A percentile compares a stretch with the other conserved stretches of the same genome.
Conservation (phyloP, 768 basidiomycete species). For the Lentinula edodes region DNA sequence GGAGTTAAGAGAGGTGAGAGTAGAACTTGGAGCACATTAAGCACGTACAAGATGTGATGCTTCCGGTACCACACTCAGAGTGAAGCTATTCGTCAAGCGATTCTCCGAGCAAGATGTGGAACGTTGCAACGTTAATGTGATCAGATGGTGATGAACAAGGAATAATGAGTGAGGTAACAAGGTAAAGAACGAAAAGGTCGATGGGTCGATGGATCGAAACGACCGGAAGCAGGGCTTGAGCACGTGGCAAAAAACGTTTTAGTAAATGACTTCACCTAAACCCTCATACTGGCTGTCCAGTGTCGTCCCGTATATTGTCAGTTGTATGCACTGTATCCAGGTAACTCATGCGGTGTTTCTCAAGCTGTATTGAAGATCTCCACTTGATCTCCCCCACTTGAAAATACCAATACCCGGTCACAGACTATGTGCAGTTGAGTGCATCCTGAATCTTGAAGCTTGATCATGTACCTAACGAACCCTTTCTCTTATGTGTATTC, state of each 20-base stretch:
- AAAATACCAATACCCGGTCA: too few relatives aligned
- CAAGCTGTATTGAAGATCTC: too few relatives aligned
- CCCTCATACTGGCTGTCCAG: too few relatives aligned
- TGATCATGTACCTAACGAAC: too few relatives aligned
- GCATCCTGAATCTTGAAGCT: too few relatives aligned
- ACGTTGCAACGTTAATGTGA: neutral
- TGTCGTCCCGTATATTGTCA: too few relatives aligned
- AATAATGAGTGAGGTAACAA: neutral
- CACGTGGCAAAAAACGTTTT: neutral
- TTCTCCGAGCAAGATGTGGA: neutral
- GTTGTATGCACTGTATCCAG: too few relatives aligned
- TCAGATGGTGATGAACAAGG: neutral
- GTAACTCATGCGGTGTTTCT: too few relatives aligned
- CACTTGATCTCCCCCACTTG: too few relatives aligned
- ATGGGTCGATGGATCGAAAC: neutral
- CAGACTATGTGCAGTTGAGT: too few relatives aligned
- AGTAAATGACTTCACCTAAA: neutral
- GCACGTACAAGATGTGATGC: neutral
- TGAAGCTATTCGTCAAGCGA: neutral
- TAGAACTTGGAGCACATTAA: neutral
- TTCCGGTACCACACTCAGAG: neutral
- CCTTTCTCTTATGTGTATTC: too few relatives aligned
- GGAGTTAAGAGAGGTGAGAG: neutral
- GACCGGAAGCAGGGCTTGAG: neutral
- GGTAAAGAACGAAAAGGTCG: neutral